A percentile compares a stretch with the other conserved stretches of the same genome.
Conservation (phyloP, 2,329 filamentous ascomycete genomes). For the Botryotinia calthae region DNA sequence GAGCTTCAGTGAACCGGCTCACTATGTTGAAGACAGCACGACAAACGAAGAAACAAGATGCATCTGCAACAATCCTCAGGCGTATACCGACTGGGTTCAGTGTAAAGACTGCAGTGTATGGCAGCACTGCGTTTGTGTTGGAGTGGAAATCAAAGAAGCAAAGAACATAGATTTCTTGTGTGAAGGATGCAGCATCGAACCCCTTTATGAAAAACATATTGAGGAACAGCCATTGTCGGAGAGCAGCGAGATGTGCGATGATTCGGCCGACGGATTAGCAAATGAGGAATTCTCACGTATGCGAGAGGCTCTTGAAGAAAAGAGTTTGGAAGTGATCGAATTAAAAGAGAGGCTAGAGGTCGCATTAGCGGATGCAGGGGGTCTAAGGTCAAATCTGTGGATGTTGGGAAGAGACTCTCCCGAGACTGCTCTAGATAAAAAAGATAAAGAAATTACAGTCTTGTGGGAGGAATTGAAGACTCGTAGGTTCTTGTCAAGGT, state of each 20-base stretch:
- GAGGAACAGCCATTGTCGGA: background rate
- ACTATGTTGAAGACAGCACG: background rate
- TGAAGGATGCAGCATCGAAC: background rate
- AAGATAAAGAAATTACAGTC: background rate
- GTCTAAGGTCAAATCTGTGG: background rate
- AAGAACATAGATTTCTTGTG: background rate
- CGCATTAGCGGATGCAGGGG: background rate
- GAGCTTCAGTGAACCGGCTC: background rate
- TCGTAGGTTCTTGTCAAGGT: background rate
- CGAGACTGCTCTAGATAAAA: background rate
- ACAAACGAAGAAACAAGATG: background rate
- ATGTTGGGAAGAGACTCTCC: background rate
- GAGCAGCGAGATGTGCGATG: background rate
- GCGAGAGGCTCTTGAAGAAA: background rate
- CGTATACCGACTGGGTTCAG: background rate
- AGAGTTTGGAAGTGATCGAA: background rate
- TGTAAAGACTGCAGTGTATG: constrained; percentile 2
- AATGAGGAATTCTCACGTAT: background rate
- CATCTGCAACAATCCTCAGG: background rate
- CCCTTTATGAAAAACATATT: background rate
- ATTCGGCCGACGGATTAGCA: background rate
- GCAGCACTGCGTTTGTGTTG: constrained; percentile 9
- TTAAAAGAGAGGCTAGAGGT: background rate
- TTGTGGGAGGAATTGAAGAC: background rate
- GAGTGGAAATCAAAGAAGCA: background rate